Evolutionary conservation across 1,284 basidiomycete species (phyloP).

Genomic region (Pyrrhoderma noxium): DNA sequence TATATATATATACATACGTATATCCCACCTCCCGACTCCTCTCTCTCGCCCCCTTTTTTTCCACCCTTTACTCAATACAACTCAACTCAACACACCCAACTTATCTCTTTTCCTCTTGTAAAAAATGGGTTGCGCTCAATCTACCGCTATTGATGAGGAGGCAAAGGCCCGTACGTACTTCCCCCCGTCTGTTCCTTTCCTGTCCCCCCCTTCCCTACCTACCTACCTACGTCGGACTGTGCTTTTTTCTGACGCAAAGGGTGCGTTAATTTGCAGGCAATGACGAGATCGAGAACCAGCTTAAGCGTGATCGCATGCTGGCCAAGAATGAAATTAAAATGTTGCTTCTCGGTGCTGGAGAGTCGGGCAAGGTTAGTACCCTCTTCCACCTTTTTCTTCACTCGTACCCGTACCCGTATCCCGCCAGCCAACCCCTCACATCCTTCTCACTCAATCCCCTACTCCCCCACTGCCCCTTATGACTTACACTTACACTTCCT

Average conservation of each 20-base stretch:
- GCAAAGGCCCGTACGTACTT: conserved; percentile 73
- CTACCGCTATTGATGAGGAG: conserved; percentile 63
- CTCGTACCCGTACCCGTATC: background rate
- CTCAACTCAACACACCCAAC: no score
- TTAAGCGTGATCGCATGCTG: conserved; percentile 87
- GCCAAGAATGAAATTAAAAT: conserved; percentile 96
- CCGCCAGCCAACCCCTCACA: background rate
- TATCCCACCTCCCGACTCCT: conserved; percentile 20
- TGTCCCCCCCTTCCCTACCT: background rate
- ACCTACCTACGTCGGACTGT: conserved; percentile 1
- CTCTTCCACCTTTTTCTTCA: background rate
- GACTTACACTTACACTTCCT: no score
- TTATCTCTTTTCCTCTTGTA: conserved; percentile 21
- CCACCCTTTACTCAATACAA: conserved; percentile 16
- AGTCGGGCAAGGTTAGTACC: conserved; percentile 74
- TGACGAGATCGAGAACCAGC: conserved; percentile 93
- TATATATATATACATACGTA: background rate
- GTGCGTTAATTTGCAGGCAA: conserved; percentile 63
- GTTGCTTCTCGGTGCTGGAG: conserved; percentile 85
- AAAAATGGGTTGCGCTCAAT: conserved; percentile 71
- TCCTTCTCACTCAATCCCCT: no score
- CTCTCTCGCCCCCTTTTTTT: conserved; percentile 16
- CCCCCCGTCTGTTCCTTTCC: background rate
- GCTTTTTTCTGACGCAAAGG: conserved; percentile 3
- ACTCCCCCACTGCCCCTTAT: no score